phyloP scores from a whole-genome alignment of 75 land plant species.

The Selaginella moellendorffii region DNA sequence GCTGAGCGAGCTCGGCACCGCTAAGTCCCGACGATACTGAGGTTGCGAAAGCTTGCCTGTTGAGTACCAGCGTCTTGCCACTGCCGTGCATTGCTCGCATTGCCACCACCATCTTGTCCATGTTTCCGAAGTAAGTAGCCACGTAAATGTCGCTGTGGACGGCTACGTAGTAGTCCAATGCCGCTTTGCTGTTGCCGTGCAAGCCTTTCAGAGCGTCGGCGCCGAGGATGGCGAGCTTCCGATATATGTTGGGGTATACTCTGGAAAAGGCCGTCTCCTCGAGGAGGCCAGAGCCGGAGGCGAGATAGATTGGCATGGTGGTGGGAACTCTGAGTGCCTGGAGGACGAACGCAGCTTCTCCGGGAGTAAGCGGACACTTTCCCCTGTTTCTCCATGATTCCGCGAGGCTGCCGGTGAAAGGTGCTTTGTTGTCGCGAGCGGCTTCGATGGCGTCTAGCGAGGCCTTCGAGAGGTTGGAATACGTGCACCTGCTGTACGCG shows the following conservation, averaged over 20 bases:
- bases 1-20: slow-evolving; percentile 28
- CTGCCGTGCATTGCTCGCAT: slow-evolving; percentile 50
- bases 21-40: slow-evolving; percentile 25
- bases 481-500: slow-evolving; percentile 73
- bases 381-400: slow-evolving; percentile 65
- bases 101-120: slow-evolving; percentile 96
- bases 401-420: slow-evolving; percentile 47
- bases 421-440: slow-evolving; percentile 40
- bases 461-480: slow-evolving; percentile 36
- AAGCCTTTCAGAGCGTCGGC: slow-evolving; percentile 32
- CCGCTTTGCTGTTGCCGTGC: slow-evolving; percentile 86
- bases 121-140: slow-evolving; percentile 86
- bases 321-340: slow-evolving; percentile 50
- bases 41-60: slow-evolving; percentile 41
- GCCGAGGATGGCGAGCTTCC: slow-evolving; percentile 44
- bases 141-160: slow-evolving; percentile 75
- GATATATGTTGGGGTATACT: slow-evolving; percentile 40
- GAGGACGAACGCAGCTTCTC: slow-evolving; percentile 60
- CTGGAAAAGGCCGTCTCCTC: slow-evolving; percentile 52
- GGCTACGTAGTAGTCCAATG: slow-evolving; percentile 66
- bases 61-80: slow-evolving; percentile 41
- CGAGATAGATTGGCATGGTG: slow-evolving; percentile 55
- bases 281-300: slow-evolving; percentile 53
- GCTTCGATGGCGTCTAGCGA: slow-evolving; percentile 52
- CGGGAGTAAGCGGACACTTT: slow-evolving; percentile 81